These are phyloP conservation scores for Waitea zeae DNA, from an alignment of 1,284 basidiomycete genomes.

Conservation along the genomic window DNA sequence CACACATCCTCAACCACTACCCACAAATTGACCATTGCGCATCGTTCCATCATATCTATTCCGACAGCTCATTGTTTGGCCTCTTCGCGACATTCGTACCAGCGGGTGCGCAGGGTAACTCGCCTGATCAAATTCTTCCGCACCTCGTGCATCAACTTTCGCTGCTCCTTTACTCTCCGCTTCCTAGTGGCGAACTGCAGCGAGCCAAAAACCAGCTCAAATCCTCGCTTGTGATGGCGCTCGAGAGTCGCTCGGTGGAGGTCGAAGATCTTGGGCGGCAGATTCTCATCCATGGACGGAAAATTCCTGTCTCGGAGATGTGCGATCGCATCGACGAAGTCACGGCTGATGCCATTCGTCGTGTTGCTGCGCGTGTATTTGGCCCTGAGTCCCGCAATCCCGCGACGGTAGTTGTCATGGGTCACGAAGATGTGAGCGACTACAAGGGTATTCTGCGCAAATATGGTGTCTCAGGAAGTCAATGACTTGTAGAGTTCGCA, in stretches of 20 bases:
- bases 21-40: constrained; percentile 92
- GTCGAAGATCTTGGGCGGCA: constrained; percentile 81
- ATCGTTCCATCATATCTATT: constrained; percentile 98
- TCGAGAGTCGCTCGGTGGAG: constrained; percentile 83
- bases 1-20: constrained; percentile 92
- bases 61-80: constrained; percentile 88
- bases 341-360: constrained; percentile 48
- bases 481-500: too few species aligned
- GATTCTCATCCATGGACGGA: constrained; percentile 82
- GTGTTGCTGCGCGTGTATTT: constrained; percentile 63
- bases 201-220: constrained; percentile 96
- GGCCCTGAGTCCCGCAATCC: constrained; percentile 40
- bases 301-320: constrained; percentile 85
- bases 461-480: too few species aligned
- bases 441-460: constrained; percentile 42
- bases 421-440: constrained; percentile 47
- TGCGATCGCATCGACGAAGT: constrained; percentile 77
- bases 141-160: constrained; percentile 79
- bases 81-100: constrained; percentile 85
- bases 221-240: constrained; percentile 86
- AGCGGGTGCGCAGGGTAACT: constrained; percentile 35
- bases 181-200: constrained; percentile 55
- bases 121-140: constrained; percentile 57
- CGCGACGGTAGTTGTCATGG: constrained; percentile 59
- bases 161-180: constrained; percentile 46